A percentile compares a stretch with the other conserved stretches of the same genome.
Conservation (phyloP, 2,329 filamentous ascomycete species). For the Zarea fungicola region DNA sequence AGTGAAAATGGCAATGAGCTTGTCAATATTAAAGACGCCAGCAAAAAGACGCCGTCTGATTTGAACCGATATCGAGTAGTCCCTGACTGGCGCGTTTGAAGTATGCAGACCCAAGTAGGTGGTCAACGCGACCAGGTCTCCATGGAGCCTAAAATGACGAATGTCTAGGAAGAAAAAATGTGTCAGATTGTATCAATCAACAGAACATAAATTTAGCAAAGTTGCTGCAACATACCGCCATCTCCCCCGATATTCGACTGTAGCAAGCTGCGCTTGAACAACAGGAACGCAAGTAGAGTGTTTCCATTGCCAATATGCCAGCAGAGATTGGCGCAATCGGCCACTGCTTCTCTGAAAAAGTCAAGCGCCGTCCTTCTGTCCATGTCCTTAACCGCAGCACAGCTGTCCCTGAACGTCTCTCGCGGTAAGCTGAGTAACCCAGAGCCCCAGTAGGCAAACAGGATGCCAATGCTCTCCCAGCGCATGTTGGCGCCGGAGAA, state of each 20-base stretch:
- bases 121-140: slow-evolving; percentile 12
- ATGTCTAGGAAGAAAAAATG: background rate
- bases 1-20: slow-evolving; percentile 35
- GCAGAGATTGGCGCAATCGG: slow-evolving; percentile 23
- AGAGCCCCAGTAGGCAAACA: slow-evolving; percentile 23
- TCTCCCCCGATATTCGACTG: slow-evolving; percentile 32
- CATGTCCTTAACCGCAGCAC: slow-evolving; percentile 4
- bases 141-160: slow-evolving; percentile 12
- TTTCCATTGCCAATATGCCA: slow-evolving; percentile 25
- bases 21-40: slow-evolving; percentile 30
- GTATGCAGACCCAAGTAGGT: slow-evolving; percentile 16
- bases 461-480: slow-evolving; percentile 33
- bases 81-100: background rate
- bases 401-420: slow-evolving; percentile 3
- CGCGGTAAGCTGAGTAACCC: slow-evolving; percentile 6
- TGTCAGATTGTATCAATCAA: background rate
- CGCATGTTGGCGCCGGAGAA: slow-evolving; percentile 31
- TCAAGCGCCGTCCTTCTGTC: slow-evolving; percentile 10
- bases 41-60: slow-evolving; percentile 24
- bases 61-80: slow-evolving; percentile 12
- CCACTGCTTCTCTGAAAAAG: slow-evolving; percentile 17
- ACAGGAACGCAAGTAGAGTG: slow-evolving; percentile 28
- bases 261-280: slow-evolving; percentile 24
- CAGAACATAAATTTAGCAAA: background rate
- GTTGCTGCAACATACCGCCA: slow-evolving; percentile 26